Conservation (phyloP, 169 alveolate species). For the Eimeria falciformis region DNA sequence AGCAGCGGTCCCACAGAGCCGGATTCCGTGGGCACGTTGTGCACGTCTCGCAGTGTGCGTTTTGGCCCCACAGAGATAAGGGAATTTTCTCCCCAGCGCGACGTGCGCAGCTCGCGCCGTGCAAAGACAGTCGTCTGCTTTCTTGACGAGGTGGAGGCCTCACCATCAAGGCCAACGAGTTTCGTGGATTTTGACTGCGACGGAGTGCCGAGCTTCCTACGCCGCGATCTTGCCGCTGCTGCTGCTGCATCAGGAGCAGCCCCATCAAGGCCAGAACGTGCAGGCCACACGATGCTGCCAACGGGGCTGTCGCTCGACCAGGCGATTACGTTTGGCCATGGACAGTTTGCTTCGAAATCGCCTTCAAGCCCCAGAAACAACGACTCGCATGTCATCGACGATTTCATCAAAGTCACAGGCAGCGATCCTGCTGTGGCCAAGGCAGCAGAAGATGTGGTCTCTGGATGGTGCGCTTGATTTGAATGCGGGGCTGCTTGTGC, state of each 20-base stretch:
- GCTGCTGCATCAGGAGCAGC: not conserved
- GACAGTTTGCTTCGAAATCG: not conserved
- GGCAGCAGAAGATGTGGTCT: not conserved
- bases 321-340: not conserved
- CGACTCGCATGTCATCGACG: not conserved
- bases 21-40: not conserved
- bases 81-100: not conserved
- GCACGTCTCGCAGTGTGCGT: conserved; percentile 17
- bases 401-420: not conserved
- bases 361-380: not conserved
- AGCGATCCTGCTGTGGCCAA: not conserved
- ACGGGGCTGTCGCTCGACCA: not conserved
- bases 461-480: not conserved
- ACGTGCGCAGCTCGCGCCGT: not conserved
- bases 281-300: not conserved
- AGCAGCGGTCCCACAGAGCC: not conserved
- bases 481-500: too few species aligned
- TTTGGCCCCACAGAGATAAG: conserved; percentile 27
- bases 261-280: not conserved
- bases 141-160: not conserved
- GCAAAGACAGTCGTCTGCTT: not conserved
- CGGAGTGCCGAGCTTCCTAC: not conserved
- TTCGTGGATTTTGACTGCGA: not conserved
- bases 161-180: not conserved
- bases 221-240: conserved; percentile 9